phyloP scores from a whole-genome alignment of 495 filamentous ascomycete species.

The Tuber calosporum region DNA sequence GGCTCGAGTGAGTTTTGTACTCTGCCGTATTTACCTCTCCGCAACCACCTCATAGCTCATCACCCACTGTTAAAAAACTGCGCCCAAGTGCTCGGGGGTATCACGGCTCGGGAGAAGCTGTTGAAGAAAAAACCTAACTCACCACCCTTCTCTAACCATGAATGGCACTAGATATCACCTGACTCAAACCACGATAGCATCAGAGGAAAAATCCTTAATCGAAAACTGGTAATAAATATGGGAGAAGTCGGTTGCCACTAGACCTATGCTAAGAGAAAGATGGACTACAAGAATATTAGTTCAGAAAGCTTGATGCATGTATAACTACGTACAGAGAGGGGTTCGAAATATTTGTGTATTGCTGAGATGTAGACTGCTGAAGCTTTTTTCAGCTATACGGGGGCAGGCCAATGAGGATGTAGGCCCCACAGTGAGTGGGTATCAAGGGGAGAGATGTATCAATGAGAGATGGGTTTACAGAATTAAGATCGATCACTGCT shows the following conservation, averaged over 20 bases:
- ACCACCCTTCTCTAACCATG: not conserved
- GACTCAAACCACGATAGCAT: not conserved
- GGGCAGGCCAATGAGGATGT: not conserved
- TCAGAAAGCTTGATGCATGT: not conserved
- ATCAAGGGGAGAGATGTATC: not conserved
- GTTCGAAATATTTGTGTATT: not conserved
- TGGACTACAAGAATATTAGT: not conserved
- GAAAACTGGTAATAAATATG: too few relatives aligned
- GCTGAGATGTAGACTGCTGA: not conserved
- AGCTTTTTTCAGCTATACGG: not conserved
- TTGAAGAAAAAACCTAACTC: not conserved
- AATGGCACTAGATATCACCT: not conserved
- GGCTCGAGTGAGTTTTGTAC: not conserved
- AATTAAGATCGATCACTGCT: too few relatives aligned
- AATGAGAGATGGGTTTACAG: not conserved
- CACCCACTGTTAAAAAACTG: too few relatives aligned
- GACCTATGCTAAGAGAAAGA: too few relatives aligned
- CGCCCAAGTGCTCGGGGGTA: not conserved
- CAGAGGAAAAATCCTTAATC: too few relatives aligned
- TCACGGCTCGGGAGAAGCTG: not conserved
- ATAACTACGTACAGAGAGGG: not conserved
- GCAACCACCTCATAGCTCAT: too few relatives aligned
- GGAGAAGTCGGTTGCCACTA: too few relatives aligned
- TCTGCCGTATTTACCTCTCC: not conserved
- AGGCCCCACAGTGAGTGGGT: not conserved